A percentile compares a stretch with the other conserved stretches of the same genome.
Evolutionary conservation across 2,329 filamentous ascomycete genomes (phyloP).

Genomic region (Trichoderma afroharzianum): DNA sequence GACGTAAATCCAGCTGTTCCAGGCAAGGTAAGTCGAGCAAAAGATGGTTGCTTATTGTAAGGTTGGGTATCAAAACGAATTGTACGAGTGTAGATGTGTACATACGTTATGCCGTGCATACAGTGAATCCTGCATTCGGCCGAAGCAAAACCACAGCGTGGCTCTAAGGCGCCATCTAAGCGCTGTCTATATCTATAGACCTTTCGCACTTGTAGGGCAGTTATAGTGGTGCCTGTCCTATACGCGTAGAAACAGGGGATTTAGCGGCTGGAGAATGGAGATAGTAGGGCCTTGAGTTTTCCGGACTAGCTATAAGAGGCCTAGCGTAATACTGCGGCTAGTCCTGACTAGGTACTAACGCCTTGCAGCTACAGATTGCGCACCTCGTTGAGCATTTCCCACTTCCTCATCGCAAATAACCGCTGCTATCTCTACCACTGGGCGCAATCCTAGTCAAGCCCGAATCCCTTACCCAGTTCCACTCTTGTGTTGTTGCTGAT

Average conservation of each 20-base stretch:
- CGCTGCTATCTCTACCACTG: constrained; percentile 1
- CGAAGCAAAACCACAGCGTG: not conserved
- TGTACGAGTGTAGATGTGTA: too few relatives aligned
- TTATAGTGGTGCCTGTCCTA: not conserved
- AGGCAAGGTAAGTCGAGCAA: too few relatives aligned
- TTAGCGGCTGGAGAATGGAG: constrained; percentile 3
- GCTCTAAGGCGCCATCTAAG: not conserved
- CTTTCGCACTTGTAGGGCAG: not conserved
- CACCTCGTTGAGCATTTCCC: not conserved
- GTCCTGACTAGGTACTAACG: not conserved
- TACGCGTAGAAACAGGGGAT: not conserved
- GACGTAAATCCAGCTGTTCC: too few relatives aligned
- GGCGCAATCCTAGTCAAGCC: not conserved
- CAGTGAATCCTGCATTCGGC: not conserved
- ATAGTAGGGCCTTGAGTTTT: not conserved
- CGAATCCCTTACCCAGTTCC: constrained; percentile 8
- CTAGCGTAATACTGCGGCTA: not conserved
- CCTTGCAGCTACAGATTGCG: not conserved
- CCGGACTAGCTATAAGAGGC: not conserved
- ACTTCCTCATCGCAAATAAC: not conserved
- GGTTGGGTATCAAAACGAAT: too few relatives aligned
- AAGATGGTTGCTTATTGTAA: too few relatives aligned
- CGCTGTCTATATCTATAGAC: not conserved
- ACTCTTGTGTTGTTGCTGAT: not conserved
- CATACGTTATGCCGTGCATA: not conserved